Evolutionary conservation across 2,329 filamentous ascomycete species (phyloP).

Genomic region (Aspergillus costaricaensis): DNA sequence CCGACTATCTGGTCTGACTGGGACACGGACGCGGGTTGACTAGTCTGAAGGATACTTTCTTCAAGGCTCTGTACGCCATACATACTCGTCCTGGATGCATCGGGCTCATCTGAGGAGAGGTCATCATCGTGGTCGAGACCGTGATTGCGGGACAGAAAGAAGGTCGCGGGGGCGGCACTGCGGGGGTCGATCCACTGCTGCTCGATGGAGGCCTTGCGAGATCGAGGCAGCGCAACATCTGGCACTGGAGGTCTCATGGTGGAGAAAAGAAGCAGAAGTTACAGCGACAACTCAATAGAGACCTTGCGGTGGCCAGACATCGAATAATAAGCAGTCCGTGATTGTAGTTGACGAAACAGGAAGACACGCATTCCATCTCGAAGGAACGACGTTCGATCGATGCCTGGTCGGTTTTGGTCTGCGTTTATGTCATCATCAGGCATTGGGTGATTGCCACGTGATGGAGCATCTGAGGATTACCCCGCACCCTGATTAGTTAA

Average conservation of each 20-base stretch:
- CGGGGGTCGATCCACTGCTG: conserved; percentile 41
- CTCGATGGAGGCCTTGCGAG: conserved; percentile 40
- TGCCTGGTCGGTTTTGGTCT: neutral
- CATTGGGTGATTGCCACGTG: neutral
- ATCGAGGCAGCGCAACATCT: conserved; percentile 34
- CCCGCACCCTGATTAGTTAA: neutral
- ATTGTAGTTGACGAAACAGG: neutral
- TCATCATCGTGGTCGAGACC: conserved; percentile 44
- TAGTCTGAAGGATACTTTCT: conserved; percentile 51
- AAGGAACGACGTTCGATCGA: neutral
- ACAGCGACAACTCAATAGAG: neutral
- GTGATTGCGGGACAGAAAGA: conserved; percentile 60
- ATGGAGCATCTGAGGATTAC: neutral
- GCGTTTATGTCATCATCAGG: neutral
- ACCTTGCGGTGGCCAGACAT: conserved; percentile 3
- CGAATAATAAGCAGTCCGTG: neutral
- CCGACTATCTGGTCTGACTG: conserved; percentile 9
- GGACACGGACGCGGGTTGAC: conserved; percentile 13
- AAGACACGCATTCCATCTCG: neutral
- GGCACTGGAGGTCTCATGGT: conserved; percentile 43
- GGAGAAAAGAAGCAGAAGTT: conserved; percentile 10
- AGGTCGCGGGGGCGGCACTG: conserved; percentile 54
- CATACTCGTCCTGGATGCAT: conserved; percentile 45
- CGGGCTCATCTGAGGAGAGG: conserved; percentile 30
- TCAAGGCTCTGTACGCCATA: conserved; percentile 61